Base-by-base conservation (phyloP, 306 rosid genomes). In the Inga oerstediana region DNA sequence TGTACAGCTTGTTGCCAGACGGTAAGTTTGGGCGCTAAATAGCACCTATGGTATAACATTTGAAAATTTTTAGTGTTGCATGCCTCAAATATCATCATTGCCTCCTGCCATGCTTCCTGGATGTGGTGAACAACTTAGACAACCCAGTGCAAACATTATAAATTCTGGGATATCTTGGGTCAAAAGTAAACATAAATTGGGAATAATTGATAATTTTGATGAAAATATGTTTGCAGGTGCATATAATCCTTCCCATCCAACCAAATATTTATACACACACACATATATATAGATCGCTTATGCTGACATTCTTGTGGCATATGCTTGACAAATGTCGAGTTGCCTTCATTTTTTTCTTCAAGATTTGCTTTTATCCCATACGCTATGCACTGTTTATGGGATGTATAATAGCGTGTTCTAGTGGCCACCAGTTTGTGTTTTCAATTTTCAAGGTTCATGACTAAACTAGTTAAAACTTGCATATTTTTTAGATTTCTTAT, bases 1-100 rank as follows among this genome's bases (percentile, higher is more conserved):
- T 96, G 99, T 89, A 96, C 99, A 20, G 99, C 99, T 80, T 96
- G 99, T 75, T 88, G 92, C 84, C 58, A 83, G 77, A 89, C 84
- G 44, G 99, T 96, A 96, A 88, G 97, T 85, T 74, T 79, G 77
- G 37, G 72, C 59, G 35, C 7, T 52, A 58, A 64, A 22, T 80
- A 16, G 9, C 43, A 5, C 51, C 37, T 32, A 17, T 72, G 45
- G 16, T 68, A 46, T 41, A 51, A 14, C 45, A 32, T 74, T 44
- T 64, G 67, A 64, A 46, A 39, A 44, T 64, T 58, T 77, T 58
- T 77, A 17, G 27, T 43, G 75, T 62, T 58, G 13, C n/a, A 76
- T 80, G 74, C 82, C 41, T n/a, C 67, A 39, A 8, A 62, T 24
- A 52, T 45, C 54, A 27, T 32, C 67, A 52, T 75, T 80, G 59